Base-by-base conservation (phyloP, 2,329 filamentous ascomycete species). In the Fusarium camptoceras region DNA sequence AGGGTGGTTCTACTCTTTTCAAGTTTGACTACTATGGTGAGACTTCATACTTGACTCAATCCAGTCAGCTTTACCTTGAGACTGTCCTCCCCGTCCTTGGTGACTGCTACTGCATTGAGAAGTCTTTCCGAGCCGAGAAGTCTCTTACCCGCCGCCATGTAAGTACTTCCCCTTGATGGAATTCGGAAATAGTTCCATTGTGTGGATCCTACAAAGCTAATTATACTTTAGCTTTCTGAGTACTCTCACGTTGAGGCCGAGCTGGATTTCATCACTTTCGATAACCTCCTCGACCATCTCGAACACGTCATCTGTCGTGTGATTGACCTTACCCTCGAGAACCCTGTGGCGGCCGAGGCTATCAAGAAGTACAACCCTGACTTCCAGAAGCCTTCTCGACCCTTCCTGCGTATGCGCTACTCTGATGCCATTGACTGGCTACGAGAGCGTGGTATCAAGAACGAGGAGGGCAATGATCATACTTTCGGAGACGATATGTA, bases 41-140 rank as follows among this genome's bases (percentile, higher is more conserved):
- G 81, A 88, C 91, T 74, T 92, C 96, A 64, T 99, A 94, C 84
- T 89, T 99, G 68, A 98, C 96, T 6, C 96, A 99, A 83, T 98
- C 94, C 6, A 97, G 93, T 34, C 96, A 99, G 82, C 89, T 99
- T 56, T 99, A 99, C 83, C 92, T 99, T 63, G 96, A 99, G 86
- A 99, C 96, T 31, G 94, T 91, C 72, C 85, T 99, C 31, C 94
- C 95, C 14, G 93, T 92, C 54, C 87, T 98, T 76, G 96, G 96
- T 74, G 93, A 98, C 79, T 94, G 98, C 55, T 99, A 97, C 87
- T 98, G 95, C 79, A 95, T 99, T 76, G 94, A 97, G 82, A 97
- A 97, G 81, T 98, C 95, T 3, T 99, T 99, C 91, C 94, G 96
- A 67, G 96, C 96, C 16, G 96, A 99, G 83, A 98, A 98, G 84